Conservation (phyloP, 2,329 filamentous ascomycete genomes). For the Nemania sp. region DNA sequence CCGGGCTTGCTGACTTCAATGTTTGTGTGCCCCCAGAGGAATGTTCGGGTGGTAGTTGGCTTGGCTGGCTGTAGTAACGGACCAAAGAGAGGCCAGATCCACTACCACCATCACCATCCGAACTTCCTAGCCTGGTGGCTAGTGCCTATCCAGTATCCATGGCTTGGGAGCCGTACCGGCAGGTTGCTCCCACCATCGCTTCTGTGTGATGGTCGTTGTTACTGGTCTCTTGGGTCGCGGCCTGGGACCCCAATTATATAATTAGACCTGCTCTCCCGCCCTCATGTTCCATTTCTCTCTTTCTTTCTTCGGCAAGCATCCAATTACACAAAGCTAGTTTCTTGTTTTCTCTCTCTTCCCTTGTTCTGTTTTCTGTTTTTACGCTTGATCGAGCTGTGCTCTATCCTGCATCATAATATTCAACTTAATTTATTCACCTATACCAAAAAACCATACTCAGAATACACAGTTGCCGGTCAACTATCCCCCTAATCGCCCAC, state of each 20-base stretch:
- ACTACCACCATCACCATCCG: slow-evolving; percentile 29
- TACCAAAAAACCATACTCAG: slow-evolving; percentile 53
- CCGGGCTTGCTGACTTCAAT: slow-evolving; percentile 52
- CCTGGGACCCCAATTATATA: slow-evolving; percentile 56
- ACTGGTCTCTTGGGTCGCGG: slow-evolving; percentile 49
- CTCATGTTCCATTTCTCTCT: slow-evolving; percentile 57
- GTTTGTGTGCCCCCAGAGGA: slow-evolving; percentile 39
- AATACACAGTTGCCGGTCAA: slow-evolving; percentile 64
- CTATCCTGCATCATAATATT: slow-evolving; percentile 55
- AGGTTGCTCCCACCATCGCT: slow-evolving; percentile 42
- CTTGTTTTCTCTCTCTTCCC: slow-evolving; percentile 61
- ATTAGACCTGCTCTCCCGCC: slow-evolving; percentile 54
- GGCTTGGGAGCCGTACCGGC: slow-evolving; percentile 39
- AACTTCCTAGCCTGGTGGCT: slow-evolving; percentile 37
- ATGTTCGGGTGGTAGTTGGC: slow-evolving; percentile 43
- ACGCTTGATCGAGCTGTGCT: slow-evolving; percentile 67
- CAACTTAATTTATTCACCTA: slow-evolving; percentile 41
- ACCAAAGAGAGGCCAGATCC: slow-evolving; percentile 44
- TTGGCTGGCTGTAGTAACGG: slow-evolving; percentile 41
- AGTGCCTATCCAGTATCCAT: slow-evolving; percentile 37
- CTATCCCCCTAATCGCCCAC: slow-evolving; percentile 56
- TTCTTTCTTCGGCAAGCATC: slow-evolving; percentile 75
- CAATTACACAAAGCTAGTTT: slow-evolving; percentile 65
- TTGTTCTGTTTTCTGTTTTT: slow-evolving; percentile 66
- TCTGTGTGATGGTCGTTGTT: slow-evolving; percentile 36